phyloP scores from a whole-genome alignment of 164 flowering plant genomes.

The Aristolochia contorta region DNA sequence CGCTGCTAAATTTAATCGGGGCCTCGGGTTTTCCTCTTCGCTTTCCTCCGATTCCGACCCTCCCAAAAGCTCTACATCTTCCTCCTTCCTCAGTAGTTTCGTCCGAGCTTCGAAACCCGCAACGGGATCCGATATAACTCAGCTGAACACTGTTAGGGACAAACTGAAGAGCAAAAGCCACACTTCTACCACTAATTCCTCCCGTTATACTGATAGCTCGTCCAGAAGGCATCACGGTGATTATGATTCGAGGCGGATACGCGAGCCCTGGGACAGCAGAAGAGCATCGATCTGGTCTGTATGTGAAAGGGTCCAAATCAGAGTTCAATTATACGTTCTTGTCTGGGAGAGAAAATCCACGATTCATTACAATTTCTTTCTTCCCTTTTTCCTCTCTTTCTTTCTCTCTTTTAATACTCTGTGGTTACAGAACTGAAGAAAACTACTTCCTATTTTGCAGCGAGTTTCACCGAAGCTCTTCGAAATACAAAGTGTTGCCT shows the following conservation, averaged over 20 bases:
- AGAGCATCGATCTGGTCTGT: conserved; percentile 11
- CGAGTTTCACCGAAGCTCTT: too few relatives aligned
- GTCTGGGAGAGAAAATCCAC: too few relatives aligned
- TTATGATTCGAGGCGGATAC: conserved; percentile 11
- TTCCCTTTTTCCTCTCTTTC: too few relatives aligned
- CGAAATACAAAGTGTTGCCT: too few relatives aligned
- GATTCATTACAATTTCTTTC: too few relatives aligned
- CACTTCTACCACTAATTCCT: not conserved
- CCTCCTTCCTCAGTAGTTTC: conserved; percentile 53
- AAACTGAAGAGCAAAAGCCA: conserved; percentile 51
- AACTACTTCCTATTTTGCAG: too few relatives aligned
- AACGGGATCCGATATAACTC: conserved; percentile 9
- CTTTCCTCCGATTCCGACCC: conserved; percentile 13
- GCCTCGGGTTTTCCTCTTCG: conserved; percentile 62
- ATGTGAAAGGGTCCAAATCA: too few relatives aligned
- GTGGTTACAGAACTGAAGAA: too few relatives aligned
- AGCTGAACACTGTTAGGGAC: conserved; percentile 49
- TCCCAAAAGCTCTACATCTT: conserved; percentile 18
- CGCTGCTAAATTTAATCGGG: conserved; percentile 90
- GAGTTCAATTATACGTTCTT: too few relatives aligned
- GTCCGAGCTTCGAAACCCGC: conserved; percentile 55
- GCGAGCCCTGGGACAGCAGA: conserved; percentile 16
- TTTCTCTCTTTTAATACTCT: too few relatives aligned
- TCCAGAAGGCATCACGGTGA: conserved; percentile 11
- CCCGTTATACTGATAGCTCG: not conserved